A percentile compares a stretch with the other conserved stretches of the same genome.
These are phyloP conservation scores for Mycena vitilis DNA, from an alignment of 768 basidiomycete genomes.

Conservation along the genomic window DNA sequence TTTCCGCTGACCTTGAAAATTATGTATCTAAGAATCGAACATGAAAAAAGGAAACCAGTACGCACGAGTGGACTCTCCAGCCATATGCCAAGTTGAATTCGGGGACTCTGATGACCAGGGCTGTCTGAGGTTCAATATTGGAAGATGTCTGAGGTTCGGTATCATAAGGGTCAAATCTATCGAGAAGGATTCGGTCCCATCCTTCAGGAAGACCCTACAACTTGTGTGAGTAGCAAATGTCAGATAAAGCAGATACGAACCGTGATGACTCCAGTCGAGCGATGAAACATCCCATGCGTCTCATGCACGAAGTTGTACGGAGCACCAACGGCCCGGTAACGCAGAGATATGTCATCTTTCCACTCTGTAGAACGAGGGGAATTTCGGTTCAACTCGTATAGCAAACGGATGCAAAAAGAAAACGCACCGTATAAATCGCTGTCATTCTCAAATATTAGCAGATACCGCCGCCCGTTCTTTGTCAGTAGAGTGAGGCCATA, in stretches of 20 bases:
- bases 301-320: slow-evolving; percentile 19
- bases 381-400: not conserved
- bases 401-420: too few relatives aligned
- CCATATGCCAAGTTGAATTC: not conserved
- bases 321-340: slow-evolving; percentile 1
- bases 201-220: slow-evolving; percentile 13
- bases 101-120: not conserved
- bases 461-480: not conserved
- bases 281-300: not conserved
- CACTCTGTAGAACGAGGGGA: not conserved
- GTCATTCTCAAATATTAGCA: not conserved
- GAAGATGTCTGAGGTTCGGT: not conserved
- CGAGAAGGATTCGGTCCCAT: slow-evolving; percentile 5
- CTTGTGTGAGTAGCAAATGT: not conserved
- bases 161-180: not conserved
- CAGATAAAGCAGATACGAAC: not conserved
- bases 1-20: not conserved
- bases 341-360: slow-evolving; percentile 19
- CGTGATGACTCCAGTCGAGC: not conserved
- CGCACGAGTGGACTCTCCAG: slow-evolving; percentile 1
- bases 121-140: not conserved
- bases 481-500: slow-evolving; percentile 9
- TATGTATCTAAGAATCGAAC: not conserved
- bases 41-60: not conserved
- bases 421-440: not conserved